A percentile compares a stretch with the other conserved stretches of the same genome.
Evolutionary conservation across 2,329 filamentous ascomycete genomes (phyloP).

Genomic region (Arthrobotrys conoides): DNA sequence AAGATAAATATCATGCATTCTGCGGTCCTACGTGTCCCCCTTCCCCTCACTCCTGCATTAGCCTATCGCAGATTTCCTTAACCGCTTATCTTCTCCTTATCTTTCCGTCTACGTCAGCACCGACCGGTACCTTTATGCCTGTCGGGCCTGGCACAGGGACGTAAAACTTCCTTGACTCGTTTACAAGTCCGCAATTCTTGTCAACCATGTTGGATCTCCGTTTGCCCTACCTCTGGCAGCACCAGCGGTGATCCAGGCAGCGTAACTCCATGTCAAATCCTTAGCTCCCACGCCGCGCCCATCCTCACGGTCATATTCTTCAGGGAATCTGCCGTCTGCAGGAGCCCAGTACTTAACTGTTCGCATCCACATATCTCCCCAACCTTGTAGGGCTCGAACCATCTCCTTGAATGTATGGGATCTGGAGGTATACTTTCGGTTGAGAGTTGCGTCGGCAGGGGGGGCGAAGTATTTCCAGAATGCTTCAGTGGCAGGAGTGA

Average conservation of each 20-base stretch:
- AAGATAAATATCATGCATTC: constrained; percentile 9
- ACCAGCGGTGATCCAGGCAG: constrained; percentile 75
- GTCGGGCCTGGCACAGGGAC: constrained; percentile 19
- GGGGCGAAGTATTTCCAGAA: constrained; percentile 74
- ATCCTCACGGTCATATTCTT: constrained; percentile 68
- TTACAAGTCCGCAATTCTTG: constrained; percentile 46
- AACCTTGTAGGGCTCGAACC: constrained; percentile 54
- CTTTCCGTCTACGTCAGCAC: constrained; percentile 24
- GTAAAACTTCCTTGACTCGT: neutral
- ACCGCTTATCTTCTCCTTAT: constrained; percentile 21
- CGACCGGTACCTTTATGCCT: neutral
- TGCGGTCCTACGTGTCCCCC: constrained; percentile 21
- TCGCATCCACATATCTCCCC: constrained; percentile 60
- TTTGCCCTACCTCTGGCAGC: constrained; percentile 59
- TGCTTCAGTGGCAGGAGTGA: constrained; percentile 76
- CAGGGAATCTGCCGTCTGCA: constrained; percentile 70
- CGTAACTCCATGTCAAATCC: constrained; percentile 81
- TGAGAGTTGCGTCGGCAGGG: constrained; percentile 25
- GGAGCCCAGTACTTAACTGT: constrained; percentile 62
- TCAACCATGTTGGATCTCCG: constrained; percentile 43
- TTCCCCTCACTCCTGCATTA: constrained; percentile 18
- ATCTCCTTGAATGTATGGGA: constrained; percentile 55
- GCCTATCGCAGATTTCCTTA: constrained; percentile 9
- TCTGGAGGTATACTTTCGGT: constrained; percentile 35
- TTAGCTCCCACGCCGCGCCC: constrained; percentile 67